phyloP scores from a whole-genome alignment of 306 rosid genomes.

The Trichosanthes truncata region DNA sequence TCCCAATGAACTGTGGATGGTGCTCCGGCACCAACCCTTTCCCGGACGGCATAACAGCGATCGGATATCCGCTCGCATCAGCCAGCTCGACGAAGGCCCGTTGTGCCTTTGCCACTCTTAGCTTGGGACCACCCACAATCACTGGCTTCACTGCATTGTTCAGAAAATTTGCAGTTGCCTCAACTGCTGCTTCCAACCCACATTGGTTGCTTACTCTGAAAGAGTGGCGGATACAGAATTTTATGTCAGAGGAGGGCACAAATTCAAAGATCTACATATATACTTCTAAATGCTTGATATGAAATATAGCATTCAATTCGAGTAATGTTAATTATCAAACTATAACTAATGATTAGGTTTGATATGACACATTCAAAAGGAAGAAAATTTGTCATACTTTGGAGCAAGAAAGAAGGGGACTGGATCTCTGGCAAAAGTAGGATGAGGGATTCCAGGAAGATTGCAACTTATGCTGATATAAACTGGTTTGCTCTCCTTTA shows the following conservation, averaged over 20 bases:
- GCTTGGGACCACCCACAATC: constrained; percentile 68
- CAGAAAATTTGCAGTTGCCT: constrained; percentile 62
- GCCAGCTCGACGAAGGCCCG: constrained; percentile 60
- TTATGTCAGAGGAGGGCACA: background rate
- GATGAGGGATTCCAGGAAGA: constrained; percentile 54
- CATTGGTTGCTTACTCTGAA: constrained; percentile 51
- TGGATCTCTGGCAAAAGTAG: constrained; percentile 74
- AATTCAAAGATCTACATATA: background rate
- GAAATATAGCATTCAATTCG: background rate
- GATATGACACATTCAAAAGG: background rate
- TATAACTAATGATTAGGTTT: background rate
- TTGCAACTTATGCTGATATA: constrained; percentile 76
- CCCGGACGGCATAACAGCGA: constrained; percentile 75
- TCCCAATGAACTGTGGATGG: constrained; percentile 58
- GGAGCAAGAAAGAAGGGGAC: constrained; percentile 70
- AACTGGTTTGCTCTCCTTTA: constrained; percentile 86
- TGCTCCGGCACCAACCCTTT: constrained; percentile 79
- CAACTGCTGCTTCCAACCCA: constrained; percentile 87
- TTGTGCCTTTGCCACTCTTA: constrained; percentile 59
- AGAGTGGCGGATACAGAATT: background rate
- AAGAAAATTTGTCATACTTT: constrained; percentile 23
- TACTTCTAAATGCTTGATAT: background rate
- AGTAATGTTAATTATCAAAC: background rate
- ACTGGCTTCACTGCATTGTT: constrained; percentile 80
- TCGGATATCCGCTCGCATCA: constrained; percentile 66